phyloP scores from a whole-genome alignment of 2,329 filamentous ascomycete genomes.

The Elsinoe necatrix region DNA sequence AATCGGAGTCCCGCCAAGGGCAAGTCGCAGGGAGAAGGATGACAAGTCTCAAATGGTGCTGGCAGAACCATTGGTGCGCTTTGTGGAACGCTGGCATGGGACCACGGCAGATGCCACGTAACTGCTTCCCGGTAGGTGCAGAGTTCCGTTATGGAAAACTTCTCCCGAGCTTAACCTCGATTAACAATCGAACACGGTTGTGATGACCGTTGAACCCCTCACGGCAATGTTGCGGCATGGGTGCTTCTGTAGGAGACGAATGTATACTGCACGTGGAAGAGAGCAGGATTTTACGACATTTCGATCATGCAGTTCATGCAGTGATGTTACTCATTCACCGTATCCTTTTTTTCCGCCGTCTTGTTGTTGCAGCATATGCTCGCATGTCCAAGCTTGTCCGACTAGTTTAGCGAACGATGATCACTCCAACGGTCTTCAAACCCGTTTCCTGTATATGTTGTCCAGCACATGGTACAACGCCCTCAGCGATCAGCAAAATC shows the following conservation, averaged over 20 bases:
- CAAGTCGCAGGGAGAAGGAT: constrained; percentile 10
- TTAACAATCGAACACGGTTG: background rate
- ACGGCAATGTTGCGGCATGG: background rate
- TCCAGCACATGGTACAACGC: constrained; percentile 1
- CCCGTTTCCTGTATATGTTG: background rate
- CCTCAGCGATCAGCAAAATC: background rate
- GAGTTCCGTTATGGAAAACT: background rate
- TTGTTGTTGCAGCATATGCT: too few relatives aligned
- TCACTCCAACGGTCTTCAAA: background rate
- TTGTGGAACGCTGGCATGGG: background rate
- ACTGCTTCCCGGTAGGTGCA: background rate
- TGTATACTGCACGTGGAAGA: background rate
- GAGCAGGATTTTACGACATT: background rate
- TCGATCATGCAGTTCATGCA: too few relatives aligned
- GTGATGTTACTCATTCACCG: background rate
- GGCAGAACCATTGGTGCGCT: background rate
- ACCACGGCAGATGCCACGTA: background rate
- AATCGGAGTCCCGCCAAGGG: constrained; percentile 4
- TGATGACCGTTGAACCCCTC: background rate
- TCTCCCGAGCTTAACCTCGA: background rate
- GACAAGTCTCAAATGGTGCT: background rate
- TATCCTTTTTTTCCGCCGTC: background rate
- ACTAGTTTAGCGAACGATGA: background rate
- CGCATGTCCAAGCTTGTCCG: background rate
- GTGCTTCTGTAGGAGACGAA: background rate